These are phyloP conservation scores for Phascolomyces articulosus DNA, from an alignment of 371 early-diverging fungal species.

Conservation along the genomic window DNA sequence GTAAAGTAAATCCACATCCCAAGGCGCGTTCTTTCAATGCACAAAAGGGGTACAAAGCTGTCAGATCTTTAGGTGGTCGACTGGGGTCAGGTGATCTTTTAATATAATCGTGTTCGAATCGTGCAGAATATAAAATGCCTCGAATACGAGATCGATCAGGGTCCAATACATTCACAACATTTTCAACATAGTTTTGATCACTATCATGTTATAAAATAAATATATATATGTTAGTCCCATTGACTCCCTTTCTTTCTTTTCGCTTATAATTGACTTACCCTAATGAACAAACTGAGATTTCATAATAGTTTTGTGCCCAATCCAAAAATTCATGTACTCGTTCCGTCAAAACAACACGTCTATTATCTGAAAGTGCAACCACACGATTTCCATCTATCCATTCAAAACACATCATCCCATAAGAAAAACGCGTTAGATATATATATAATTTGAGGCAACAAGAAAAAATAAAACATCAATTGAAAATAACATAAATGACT, in stretches of 20 bases:
- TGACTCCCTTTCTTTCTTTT: not conserved
- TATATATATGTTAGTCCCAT: not conserved
- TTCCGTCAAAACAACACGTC: constrained; percentile 70
- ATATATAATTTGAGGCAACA: no score
- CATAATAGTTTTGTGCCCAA: constrained; percentile 72
- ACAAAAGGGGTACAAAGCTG: constrained; percentile 70
- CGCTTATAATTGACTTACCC: no score
- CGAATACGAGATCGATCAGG: constrained; percentile 62
- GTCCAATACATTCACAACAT: constrained; percentile 72
- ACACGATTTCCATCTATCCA: constrained; percentile 63
- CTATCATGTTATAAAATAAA: constrained; percentile 21
- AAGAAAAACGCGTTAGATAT: no score
- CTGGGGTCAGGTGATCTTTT: constrained; percentile 47
- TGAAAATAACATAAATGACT: not conserved
- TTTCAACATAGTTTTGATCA: constrained; percentile 79
- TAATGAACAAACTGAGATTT: constrained; percentile 78
- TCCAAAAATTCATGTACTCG: constrained; percentile 77
- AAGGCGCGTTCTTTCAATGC: constrained; percentile 50
- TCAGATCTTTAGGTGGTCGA: constrained; percentile 75
- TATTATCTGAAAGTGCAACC: constrained; percentile 62
- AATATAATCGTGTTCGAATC: constrained; percentile 72
- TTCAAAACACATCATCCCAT: no score
- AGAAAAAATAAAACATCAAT: no score
- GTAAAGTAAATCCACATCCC: constrained; percentile 54
- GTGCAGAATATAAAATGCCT: constrained; percentile 73